Evolutionary conservation across 2,329 filamentous ascomycete species (phyloP), one percentile per base, ranked within the genome.

Genomic region (Neopestalotiopsis clavispora): DNA sequence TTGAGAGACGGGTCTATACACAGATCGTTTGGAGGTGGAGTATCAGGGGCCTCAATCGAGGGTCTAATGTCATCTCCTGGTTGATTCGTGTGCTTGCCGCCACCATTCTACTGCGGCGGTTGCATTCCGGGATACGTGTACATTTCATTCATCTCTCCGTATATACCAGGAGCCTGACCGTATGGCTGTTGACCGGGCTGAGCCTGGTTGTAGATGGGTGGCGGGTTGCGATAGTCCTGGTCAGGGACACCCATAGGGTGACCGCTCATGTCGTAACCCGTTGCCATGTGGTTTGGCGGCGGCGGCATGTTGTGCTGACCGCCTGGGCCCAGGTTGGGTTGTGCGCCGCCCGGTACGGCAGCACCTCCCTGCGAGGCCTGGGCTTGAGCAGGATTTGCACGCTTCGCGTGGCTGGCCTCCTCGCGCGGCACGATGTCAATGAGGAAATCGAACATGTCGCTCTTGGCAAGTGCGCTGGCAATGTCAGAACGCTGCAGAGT

Each of bases 401-500:
- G 87, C 84, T 97, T 98, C 56, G 94, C 89, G 78, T 95, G 94
- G 28, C 92, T 90, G 10, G 95, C 94, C 80, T 99, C 96, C 80
- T 99, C 96, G 66, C 96, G 91, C 3, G 96, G 96, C 5, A 99
- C 96, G 71, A 99, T 99, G 78, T 99, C 96, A 79, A 99, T 99
- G 69, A 99, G 86, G 83, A 99, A 99, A 83, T 99, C 96, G 80
- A 99, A 99, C 96, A 99, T 99, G 84, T 99, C 96, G 28, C 94
- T 98, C 83, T 99, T 99, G 70, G 94, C 93, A 30, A 99, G 86
- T 14, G 96, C 96, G 12, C 94, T 97, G 28, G 96, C 96, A 79
- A 99, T 99, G 78, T 99, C 96, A 68, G 94, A 97, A 65, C 96
- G 90, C 82, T 99, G 96, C 56, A 99, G 85, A 1, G 96, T 99